Base-by-base conservation (phyloP, 306 rosid genomes). In the Urtica urens region DNA sequence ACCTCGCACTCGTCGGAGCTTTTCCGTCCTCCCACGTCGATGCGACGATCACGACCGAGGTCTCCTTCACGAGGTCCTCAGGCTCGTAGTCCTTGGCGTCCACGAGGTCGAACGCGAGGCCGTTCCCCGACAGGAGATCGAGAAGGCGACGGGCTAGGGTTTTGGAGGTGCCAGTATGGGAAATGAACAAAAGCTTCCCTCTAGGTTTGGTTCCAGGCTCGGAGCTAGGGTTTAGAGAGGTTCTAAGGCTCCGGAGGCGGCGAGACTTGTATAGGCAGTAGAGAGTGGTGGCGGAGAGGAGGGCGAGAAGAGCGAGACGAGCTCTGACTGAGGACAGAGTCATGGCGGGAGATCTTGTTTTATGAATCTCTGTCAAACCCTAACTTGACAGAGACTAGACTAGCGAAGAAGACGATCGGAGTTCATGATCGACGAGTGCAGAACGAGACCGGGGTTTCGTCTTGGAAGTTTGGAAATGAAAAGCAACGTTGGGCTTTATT, bases 21-120 rank as follows among this genome's bases (percentile, higher is more conserved):
- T 66, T 67, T 2, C 94, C 99, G 25, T 85, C 73, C 41, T 90
- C 92, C 99, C 99, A 85, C 4, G 99, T 85, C 17, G 99, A 90
- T 19, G 94, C 87, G 11, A 90, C 62, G 27, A 90, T 46, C 40
- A 90, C 53, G 16, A 85, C 67, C 6, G 79, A 58, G 13, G 58
- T 55, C 46, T 90, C 99, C 42, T 81, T 90, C 0, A 78, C 74
- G 5, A 90, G 83, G 54, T 90, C 99, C 11, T 90, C 94, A 0
- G 99, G 99, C 49, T 90, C 99, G 70, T 79, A 90, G 64, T 41
- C 59, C 17, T 57, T 40, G 12, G 78, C 58, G 53, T 90, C 79
- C 37, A 77, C 45, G 46, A 90, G 53, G 59, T 81, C 94, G 57
- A 85, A 77, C 3, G 33, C 68, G 66, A 81, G 47, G 57, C 18